Base-by-base conservation (phyloP, 768 basidiomycete species). In the Hemileccinum impolitum region DNA sequence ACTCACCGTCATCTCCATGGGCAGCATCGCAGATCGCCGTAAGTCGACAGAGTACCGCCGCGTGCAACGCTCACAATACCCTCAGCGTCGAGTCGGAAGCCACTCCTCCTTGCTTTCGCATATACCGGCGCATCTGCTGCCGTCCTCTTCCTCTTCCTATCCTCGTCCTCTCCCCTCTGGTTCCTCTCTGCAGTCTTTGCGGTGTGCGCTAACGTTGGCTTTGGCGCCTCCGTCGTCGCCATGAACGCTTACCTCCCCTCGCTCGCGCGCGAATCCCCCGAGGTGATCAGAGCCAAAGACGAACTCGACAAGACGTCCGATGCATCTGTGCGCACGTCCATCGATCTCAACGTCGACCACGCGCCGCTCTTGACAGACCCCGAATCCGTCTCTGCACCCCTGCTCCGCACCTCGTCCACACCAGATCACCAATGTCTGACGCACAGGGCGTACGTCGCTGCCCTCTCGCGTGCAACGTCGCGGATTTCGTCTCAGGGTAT, bases 1-100 rank as follows among this genome's bases (percentile, higher is more conserved):
- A 0, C 60, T 97, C n/a, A 90, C 87, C 0, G 93, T 99, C 34
- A 93, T 99, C 47, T 94, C 94, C 6, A 89, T 96, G 77, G 91
- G 92, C 7, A 83, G 83, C 14, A 84, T 95, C 47, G 95, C 94
- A 1, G 92, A 98, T 69, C 82, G 89, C 53, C 84, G 93, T 94
- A 57, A 50, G 88, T 75, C 17, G 28, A 30, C 9, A 23, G 3
- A 23, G 23, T 23, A 23, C 23, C 6, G n/a, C n/a, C n/a, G n/a
- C 21, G 6, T 19, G 9, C 21, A 10, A 11, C 19, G 37, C 36
- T 51, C 21, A 54, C 39, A n/a, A 43, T 54, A 6, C 21, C n/a
- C 72, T 66, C 74, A 73, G 86, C 80, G 0, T 68, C 79, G 3
- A 82, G 83, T 57, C 82, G 95, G 30, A 94, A 94, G 62, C 75